A percentile compares a stretch with the other conserved stretches of the same genome.
Evolutionary conservation across 441 rosid genomes (phyloP).

Genomic region (Gossypium lobatum): DNA sequence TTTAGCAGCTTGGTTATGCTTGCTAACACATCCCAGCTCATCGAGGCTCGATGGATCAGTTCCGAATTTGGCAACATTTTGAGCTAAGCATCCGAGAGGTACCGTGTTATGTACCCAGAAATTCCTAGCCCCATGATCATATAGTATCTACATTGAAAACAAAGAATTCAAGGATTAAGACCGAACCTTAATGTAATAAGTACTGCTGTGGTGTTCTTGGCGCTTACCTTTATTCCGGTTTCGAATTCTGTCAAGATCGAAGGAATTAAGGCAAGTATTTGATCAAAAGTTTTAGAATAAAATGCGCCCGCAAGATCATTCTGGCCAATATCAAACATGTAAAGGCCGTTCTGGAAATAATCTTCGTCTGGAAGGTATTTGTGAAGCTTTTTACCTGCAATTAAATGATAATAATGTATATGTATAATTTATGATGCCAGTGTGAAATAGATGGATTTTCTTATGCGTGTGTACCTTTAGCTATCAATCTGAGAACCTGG

Average conservation of each 20-base stretch:
- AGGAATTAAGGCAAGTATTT: conserved; percentile 73
- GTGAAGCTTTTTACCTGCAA: conserved; percentile 45
- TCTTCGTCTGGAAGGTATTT: conserved; percentile 64
- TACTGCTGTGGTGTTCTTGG: not conserved
- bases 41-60: conserved; percentile 75
- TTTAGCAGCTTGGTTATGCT: conserved; percentile 81
- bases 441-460: not conserved
- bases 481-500: conserved; percentile 52
- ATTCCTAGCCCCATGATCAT: conserved; percentile 76
- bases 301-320: conserved; percentile 94
- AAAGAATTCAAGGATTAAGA: not conserved
- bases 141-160: conserved; percentile 41
- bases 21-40: conserved; percentile 66
- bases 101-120: conserved; percentile 96
- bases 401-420: not conserved
- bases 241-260: conserved; percentile 62
- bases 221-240: conserved; percentile 58
- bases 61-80: conserved; percentile 79
- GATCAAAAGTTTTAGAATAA: conserved; percentile 77
- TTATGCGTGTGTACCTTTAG: conserved; percentile 36
- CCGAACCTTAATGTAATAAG: not conserved
- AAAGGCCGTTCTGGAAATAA: conserved; percentile 62
- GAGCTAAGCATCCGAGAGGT: conserved; percentile 88
- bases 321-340: conserved; percentile 93
- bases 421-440: not conserved